These are phyloP conservation scores for Colletotrichum godetiae DNA, from an alignment of 2,329 filamentous ascomycete species.

Conservation along the genomic window DNA sequence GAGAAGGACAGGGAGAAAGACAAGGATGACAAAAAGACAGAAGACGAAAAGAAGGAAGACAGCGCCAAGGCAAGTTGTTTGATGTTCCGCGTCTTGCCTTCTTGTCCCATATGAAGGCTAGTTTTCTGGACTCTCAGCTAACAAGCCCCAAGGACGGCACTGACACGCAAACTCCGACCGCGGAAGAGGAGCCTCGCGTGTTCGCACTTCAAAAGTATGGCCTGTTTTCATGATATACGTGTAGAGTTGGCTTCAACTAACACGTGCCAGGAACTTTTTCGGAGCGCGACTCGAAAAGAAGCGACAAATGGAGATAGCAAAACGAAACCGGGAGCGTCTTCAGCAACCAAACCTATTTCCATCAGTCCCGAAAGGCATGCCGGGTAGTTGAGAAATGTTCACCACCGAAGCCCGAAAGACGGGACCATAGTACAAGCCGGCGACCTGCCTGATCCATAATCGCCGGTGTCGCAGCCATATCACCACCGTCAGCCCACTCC, in stretches of 20 bases:
- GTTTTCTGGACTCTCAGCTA: not conserved
- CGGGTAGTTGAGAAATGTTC: slow-evolving; percentile 43
- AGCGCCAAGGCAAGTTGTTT: slow-evolving; percentile 38
- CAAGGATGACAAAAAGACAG: slow-evolving; percentile 52
- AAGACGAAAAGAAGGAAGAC: slow-evolving; percentile 50
- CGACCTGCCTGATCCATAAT: not conserved
- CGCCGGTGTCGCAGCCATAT: not conserved
- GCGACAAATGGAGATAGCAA: slow-evolving; percentile 81
- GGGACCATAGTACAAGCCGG: not conserved
- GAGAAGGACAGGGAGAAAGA: slow-evolving; percentile 58
- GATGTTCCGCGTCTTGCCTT: no score
- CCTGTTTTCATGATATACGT: not conserved
- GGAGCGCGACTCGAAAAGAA: slow-evolving; percentile 85
- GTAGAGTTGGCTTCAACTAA: not conserved
- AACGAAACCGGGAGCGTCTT: slow-evolving; percentile 82
- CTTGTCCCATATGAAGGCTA: not conserved
- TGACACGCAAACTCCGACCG: slow-evolving; percentile 45
- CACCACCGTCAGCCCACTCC: not conserved
- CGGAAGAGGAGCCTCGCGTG: slow-evolving; percentile 79
- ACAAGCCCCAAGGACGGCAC: slow-evolving; percentile 58
- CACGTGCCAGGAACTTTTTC: slow-evolving; percentile 74
- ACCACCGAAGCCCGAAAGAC: not conserved
- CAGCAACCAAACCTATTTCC: slow-evolving; percentile 86
- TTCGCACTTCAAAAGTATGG: slow-evolving; percentile 64
- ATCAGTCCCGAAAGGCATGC: slow-evolving; percentile 77